Conservation (phyloP, 805 yeast species). For the Candida ipomoeae region DNA sequence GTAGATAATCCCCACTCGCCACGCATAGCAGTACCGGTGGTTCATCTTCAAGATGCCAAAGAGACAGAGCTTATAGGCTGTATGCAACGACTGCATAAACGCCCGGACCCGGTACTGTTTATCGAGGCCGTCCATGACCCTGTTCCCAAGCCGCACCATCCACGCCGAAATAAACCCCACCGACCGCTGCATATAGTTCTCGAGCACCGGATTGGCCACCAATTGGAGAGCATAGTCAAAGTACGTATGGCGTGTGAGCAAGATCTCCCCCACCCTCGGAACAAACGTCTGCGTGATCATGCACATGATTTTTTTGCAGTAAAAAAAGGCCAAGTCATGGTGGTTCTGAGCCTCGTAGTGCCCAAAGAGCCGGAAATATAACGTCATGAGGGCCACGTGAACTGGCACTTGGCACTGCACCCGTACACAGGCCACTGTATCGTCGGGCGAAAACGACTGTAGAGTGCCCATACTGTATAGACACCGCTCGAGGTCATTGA, state of each 20-base stretch:
- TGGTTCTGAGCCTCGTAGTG: conserved; percentile 12
- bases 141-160: conserved; percentile 11
- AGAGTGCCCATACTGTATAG: conserved; percentile 2
- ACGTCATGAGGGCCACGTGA: conserved; percentile 8
- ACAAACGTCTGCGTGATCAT: conserved; percentile 11
- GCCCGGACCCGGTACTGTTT: conserved; percentile 2
- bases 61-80: conserved; percentile 10
- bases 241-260: conserved; percentile 7
- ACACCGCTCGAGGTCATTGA: conserved; percentile 13
- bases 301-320: conserved; percentile 14
- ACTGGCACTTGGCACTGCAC: conserved; percentile 10
- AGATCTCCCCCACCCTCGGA: conserved; percentile 10
- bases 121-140: conserved; percentile 1
- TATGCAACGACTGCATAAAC: conserved; percentile 8
- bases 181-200: conserved; percentile 14
- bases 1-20: conserved; percentile 18
- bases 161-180: conserved; percentile 8
- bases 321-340: conserved; percentile 11
- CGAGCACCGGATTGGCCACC: conserved; percentile 11
- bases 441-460: background rate
- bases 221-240: conserved; percentile 11
- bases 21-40: conserved; percentile 18
- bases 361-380: conserved; percentile 15
- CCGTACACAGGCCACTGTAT: background rate
- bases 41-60: conserved; percentile 13